Percentiles rank a stretch among this genome's conserved stretches.
Conservation (phyloP, 441 rosid genomes). For the Populus hybrid region DNA sequence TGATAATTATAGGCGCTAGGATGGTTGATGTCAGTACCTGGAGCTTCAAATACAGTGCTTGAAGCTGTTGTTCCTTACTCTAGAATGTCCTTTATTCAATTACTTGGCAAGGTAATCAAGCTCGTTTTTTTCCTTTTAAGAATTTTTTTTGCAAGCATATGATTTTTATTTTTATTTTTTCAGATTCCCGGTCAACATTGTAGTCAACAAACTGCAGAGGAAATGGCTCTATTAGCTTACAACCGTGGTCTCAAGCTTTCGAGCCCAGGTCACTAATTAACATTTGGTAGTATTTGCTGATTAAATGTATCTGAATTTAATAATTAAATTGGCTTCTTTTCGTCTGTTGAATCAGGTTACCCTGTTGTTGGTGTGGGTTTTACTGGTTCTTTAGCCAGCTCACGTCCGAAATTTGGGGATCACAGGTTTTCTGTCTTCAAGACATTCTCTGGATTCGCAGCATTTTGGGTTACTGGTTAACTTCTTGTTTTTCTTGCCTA, state of each 20-base stretch:
- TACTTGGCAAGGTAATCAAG: constrained; percentile 59
- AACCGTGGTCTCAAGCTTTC: constrained; percentile 88
- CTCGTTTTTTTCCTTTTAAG: background rate
- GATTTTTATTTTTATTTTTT: background rate
- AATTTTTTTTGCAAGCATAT: background rate
- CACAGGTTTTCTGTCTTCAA: constrained; percentile 46
- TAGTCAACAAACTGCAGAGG: constrained; percentile 53
- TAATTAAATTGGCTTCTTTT: background rate
- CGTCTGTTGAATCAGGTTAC: constrained; percentile 39
- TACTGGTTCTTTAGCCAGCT: constrained; percentile 74
- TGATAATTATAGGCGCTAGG: constrained; percentile 52
- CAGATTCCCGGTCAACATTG: constrained; percentile 65
- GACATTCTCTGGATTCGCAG: background rate
- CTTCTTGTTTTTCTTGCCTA: background rate
- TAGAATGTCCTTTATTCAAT: constrained; percentile 54
- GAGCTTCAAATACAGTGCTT: constrained; percentile 83
- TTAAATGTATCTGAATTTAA: constrained; percentile 1
- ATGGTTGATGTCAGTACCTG: constrained; percentile 78
- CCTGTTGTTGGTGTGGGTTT: constrained; percentile 91
- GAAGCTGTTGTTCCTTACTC: constrained; percentile 84
- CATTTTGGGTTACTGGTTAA: background rate
- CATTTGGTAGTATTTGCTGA: background rate
- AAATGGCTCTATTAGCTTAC: constrained; percentile 79
- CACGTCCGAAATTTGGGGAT: constrained; percentile 69
- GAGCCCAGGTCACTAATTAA: constrained; percentile 46